Evolutionary conservation across 2,329 filamentous ascomycete species (phyloP), one percentile per base, ranked within the genome.

Genomic region (Apiospora phragmitis): DNA sequence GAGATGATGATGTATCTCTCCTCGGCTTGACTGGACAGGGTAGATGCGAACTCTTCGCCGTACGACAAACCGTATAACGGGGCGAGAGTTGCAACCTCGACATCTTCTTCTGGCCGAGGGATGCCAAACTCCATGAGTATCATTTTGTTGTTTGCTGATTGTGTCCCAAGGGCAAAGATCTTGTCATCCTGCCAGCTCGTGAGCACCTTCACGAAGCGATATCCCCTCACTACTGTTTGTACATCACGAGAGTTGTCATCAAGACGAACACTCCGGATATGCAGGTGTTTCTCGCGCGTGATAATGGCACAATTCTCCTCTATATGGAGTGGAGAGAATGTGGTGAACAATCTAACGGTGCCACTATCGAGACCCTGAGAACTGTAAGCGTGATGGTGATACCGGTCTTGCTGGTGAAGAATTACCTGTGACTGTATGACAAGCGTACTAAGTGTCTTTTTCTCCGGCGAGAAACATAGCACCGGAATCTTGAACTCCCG

Each of bases 151-250:
- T 62, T 62, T 62, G 55, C 55, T 21, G 55, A 62, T 62, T 38
- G 55, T 38, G 55, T 62, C 29, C 55, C 55, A 38, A 62, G 55
- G 32, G 55, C 55, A 62, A 62, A 62, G 1, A 62, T 62, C 32
- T 62, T 62, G 55, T 62, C 55, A n/a, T 62, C 55, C 55, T 62
- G 29, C 55, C 55, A 62, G 55, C 55, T 62, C 6, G 55, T 62
- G 32, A 62, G 55, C 32, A 62, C 55, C 55, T 62, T 62, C 18
- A 62, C 55, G 21, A 62, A 62, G 18, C 55, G 55, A 21, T 62
- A 38, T 32, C 55, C 55, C 32, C 38, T 62, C 32, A 62, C 55
- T 18, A 38, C 24, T n/a, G 18, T 62, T 14, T 62, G 55, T 14
- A 62, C 55, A 62, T 62, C 32, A 29, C 32, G 55, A 62, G 55